phyloP scores from a whole-genome alignment of 2,329 filamentous ascomycete genomes.

The Phialophora chinensis region DNA sequence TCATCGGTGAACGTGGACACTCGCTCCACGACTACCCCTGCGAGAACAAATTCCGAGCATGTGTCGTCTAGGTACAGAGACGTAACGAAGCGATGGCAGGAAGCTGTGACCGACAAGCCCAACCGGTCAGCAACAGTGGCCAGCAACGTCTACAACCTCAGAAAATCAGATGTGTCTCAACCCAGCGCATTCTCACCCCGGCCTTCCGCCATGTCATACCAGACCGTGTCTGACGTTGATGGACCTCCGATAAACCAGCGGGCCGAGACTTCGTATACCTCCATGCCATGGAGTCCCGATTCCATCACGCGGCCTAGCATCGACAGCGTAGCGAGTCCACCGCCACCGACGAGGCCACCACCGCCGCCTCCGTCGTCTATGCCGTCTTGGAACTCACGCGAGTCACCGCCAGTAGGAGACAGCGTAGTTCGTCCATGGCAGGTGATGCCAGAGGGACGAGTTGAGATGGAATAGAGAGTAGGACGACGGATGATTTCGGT shows the following conservation, averaged over 20 bases:
- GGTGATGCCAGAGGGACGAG: not conserved
- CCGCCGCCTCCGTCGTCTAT: no score
- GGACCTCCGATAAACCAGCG: not conserved
- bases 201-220: not conserved
- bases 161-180: not conserved
- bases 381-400: no score
- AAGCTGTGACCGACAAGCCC: not conserved
- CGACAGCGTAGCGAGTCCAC: not conserved
- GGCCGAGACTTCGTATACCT: not conserved
- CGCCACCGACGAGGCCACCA: not conserved
- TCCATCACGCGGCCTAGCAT: not conserved
- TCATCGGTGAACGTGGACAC: not conserved
- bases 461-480: not conserved
- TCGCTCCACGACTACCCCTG: not conserved
- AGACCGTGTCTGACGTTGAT: not conserved
- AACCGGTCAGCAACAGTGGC: conserved; percentile 3
- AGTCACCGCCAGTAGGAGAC: not conserved
- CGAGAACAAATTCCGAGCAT: conserved; percentile 2
- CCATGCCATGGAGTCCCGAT: conserved; percentile 8
- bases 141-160: conserved; percentile 3
- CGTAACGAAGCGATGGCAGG: conserved; percentile 3
- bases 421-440: not conserved
- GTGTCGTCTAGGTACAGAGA: not conserved
- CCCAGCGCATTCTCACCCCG: not conserved
- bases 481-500: not conserved